phyloP scores from a whole-genome alignment of 1,139 yeast genomes.

The Zygoascus meyerae region DNA sequence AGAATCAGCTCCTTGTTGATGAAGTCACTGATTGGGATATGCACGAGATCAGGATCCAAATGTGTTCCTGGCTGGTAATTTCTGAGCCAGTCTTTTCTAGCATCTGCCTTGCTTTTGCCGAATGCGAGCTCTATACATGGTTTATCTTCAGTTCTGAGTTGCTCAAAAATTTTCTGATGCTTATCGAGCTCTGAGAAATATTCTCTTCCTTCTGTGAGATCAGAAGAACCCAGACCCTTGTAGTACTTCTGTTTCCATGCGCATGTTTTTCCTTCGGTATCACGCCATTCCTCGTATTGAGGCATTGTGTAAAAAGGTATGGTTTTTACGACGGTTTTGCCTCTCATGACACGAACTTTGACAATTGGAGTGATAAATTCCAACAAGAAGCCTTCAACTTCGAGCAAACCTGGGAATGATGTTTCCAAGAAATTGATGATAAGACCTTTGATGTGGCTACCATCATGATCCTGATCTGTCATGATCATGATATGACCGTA shows the following conservation, averaged over 20 bases:
- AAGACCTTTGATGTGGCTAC: slow-evolving; percentile 95
- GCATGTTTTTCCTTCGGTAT: slow-evolving; percentile 64
- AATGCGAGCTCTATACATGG: slow-evolving; percentile 88
- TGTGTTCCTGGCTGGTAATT: slow-evolving; percentile 87
- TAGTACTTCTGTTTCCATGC: slow-evolving; percentile 94
- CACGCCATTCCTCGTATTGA: slow-evolving; percentile 93
- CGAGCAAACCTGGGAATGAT: slow-evolving; percentile 88
- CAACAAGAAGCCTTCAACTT: slow-evolving; percentile 84
- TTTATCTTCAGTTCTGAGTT: slow-evolving; percentile 74
- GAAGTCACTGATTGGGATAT: slow-evolving; percentile 88
- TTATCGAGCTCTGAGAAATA: slow-evolving; percentile 81
- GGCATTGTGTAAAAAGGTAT: slow-evolving; percentile 92
- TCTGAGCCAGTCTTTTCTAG: slow-evolving; percentile 95
- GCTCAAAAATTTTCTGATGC: slow-evolving; percentile 82
- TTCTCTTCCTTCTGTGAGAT: slow-evolving; percentile 74
- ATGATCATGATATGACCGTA: slow-evolving; percentile 98
- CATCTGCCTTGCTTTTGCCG: slow-evolving; percentile 93
- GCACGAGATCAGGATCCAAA: slow-evolving; percentile 69
- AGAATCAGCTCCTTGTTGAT: slow-evolving; percentile 92
- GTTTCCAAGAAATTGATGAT: slow-evolving; percentile 89
- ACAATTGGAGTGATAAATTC: slow-evolving; percentile 97
- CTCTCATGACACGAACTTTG: slow-evolving; percentile 71
- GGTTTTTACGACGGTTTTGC: slow-evolving; percentile 48
- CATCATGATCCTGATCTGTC: slow-evolving; percentile 99
- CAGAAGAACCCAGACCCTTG: slow-evolving; percentile 97